phyloP scores from a whole-genome alignment of 441 rosid species.

The Codiaeum variegatum region DNA sequence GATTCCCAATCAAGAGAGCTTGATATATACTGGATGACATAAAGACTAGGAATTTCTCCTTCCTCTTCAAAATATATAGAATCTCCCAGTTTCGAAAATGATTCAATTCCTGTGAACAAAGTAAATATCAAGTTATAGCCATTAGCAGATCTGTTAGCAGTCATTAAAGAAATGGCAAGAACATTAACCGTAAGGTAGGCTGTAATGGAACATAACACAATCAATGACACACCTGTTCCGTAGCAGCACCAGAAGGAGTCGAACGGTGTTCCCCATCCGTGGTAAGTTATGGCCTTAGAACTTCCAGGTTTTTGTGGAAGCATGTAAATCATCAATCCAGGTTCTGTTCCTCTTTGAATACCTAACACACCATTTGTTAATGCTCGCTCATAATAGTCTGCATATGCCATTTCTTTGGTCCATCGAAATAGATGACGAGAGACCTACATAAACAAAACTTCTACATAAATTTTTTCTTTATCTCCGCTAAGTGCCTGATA shows the following conservation, averaged over 20 bases:
- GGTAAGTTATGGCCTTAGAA: conserved; percentile 68
- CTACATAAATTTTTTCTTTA: not conserved
- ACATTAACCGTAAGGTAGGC: not conserved
- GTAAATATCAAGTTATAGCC: conserved; percentile 2
- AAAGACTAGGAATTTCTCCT: conserved; percentile 63
- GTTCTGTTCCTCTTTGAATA: conserved; percentile 88
- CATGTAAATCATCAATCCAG: conserved; percentile 94
- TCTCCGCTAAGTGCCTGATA: not conserved
- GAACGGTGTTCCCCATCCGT: conserved; percentile 78
- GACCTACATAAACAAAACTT: conserved; percentile 41
- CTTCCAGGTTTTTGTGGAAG: conserved; percentile 74
- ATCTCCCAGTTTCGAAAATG: conserved; percentile 94
- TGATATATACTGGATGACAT: conserved; percentile 74
- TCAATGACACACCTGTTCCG: conserved; percentile 62
- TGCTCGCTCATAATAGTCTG: conserved; percentile 93
- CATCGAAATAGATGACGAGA: conserved; percentile 85
- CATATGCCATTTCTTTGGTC: conserved; percentile 83
- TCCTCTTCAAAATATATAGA: conserved; percentile 87
- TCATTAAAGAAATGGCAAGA: not conserved
- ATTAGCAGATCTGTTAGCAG: not conserved
- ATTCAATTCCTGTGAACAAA: conserved; percentile 58
- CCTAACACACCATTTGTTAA: conserved; percentile 82
- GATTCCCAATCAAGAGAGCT: conserved; percentile 76
- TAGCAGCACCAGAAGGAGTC: conserved; percentile 95
- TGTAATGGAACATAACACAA: not conserved